Evolutionary conservation across 352 stramenopile species (phyloP), one percentile per base, ranked within the genome.

Genomic region (Peronospora destructor): DNA sequence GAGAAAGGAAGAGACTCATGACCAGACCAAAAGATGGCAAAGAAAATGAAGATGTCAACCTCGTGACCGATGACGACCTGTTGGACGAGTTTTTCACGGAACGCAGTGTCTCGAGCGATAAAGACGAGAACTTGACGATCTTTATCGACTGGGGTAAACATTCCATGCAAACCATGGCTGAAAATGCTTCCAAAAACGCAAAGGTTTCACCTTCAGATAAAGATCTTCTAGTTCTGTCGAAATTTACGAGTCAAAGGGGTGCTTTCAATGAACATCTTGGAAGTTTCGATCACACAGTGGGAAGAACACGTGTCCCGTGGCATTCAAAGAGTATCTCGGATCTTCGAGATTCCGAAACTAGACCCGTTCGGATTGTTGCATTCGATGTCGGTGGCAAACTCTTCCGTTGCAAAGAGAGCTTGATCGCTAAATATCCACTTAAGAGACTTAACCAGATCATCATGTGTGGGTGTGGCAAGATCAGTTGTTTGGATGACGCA

Each of bases 371-470:
- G 0, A 49, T 70, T 33, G 53, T 68, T 3, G 54, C 53, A 0
- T 87, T 90, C 37, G 79, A 90, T 14, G 79, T 90, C 1, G 66
- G 79, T n/a, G 76, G 79, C 1, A 77, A 59, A 19, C 40, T 85
- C 9, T 90, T 90, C 45, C 70, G 67, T 0, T 87, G 76, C 63
- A 84, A 84, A 54, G 70, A 73, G 35, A 73, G 64, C 25, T 61
- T 87, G 23, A 71, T 87, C 33, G 61, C 63, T 33, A 83, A 79
- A 44, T 74, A 69, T 38, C 76, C 79, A 4, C 40, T 52, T n/a
- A 86, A 86, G 39, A 61, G 76, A 30, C 61, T 90, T 9, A 54
- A 77, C 35, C 76, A 77, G 33, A 63, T 90, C 11, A 69, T 86
- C 37, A 68, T 48, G 2, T 86, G 79, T 35, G 64, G 69, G 6